Evolutionary conservation across 2,329 filamentous ascomycete species (phyloP).

Genomic region (Colletotrichum liriopes): DNA sequence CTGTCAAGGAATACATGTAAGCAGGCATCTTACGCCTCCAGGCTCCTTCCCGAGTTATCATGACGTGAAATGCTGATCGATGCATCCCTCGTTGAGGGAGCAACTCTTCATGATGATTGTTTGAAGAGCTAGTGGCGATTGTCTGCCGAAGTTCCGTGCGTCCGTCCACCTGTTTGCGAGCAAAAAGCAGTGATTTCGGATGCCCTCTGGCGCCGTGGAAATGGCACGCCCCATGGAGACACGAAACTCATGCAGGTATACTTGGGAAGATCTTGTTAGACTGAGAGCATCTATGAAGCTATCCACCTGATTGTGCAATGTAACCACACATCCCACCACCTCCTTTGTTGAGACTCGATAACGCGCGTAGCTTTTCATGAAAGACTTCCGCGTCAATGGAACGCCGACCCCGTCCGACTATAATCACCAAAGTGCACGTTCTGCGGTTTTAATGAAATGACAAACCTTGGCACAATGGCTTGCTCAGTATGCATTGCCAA

Average conservation of each 20-base stretch:
- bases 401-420: not conserved
- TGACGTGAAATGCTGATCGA: not conserved
- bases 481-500: no score
- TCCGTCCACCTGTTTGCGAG: not conserved
- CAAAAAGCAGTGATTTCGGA: not conserved
- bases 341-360: not conserved
- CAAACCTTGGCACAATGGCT: constrained; percentile 6
- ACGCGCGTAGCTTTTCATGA: not conserved
- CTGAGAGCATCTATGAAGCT: not conserved
- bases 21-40: not conserved
- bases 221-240: not conserved
- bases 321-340: not conserved
- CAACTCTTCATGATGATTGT: not conserved
- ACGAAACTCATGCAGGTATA: not conserved
- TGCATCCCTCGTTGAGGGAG: no score
- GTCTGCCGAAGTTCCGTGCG: not conserved
- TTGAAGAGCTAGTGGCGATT: not conserved
- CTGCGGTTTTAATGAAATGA: not conserved
- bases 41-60: not conserved
- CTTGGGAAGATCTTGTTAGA: not conserved
- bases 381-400: not conserved
- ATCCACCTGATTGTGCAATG: not conserved
- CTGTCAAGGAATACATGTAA: constrained; percentile 4
- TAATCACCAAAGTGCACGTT: not conserved
- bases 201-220: not conserved